Evolutionary conservation across 1,139 yeast genomes (phyloP).

Genomic region (Taphrina betulina): DNA sequence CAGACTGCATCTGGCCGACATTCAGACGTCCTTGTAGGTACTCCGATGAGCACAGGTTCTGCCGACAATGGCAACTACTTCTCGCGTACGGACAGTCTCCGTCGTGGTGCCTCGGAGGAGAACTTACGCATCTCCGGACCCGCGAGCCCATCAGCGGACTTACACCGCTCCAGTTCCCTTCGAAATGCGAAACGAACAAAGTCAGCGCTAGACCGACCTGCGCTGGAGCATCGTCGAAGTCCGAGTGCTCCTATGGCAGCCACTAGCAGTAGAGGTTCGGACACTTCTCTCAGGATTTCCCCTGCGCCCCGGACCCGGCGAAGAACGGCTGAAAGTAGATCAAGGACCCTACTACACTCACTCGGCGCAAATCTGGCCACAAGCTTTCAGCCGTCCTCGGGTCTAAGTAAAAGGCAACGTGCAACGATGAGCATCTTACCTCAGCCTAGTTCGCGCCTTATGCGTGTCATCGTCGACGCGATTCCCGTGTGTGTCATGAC

Average conservation of each 20-base stretch:
- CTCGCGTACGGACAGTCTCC: not conserved
- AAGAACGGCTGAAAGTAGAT: constrained; percentile 10
- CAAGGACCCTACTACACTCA: constrained; percentile 22
- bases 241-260: constrained; percentile 1
- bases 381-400: constrained; percentile 15
- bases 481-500: constrained; percentile 46
- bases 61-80: constrained; percentile 13
- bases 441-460: constrained; percentile 36
- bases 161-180: constrained; percentile 2
- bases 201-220: not conserved
- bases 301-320: constrained; percentile 20
- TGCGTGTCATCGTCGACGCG: constrained; percentile 45
- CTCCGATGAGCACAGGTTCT: constrained; percentile 12
- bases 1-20: not conserved
- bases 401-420: not conserved
- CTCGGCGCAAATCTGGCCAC: constrained; percentile 23
- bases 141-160: not conserved
- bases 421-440: constrained; percentile 2
- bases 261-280: not conserved
- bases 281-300: constrained; percentile 6
- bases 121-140: constrained; percentile 1
- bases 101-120: constrained; percentile 23
- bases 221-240: constrained; percentile 7
- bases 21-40: constrained; percentile 11
- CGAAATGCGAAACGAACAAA: not conserved